These are phyloP conservation scores for Berberis thunbergii DNA, from an alignment of 164 flowering plant genomes.

Conservation along the genomic window DNA sequence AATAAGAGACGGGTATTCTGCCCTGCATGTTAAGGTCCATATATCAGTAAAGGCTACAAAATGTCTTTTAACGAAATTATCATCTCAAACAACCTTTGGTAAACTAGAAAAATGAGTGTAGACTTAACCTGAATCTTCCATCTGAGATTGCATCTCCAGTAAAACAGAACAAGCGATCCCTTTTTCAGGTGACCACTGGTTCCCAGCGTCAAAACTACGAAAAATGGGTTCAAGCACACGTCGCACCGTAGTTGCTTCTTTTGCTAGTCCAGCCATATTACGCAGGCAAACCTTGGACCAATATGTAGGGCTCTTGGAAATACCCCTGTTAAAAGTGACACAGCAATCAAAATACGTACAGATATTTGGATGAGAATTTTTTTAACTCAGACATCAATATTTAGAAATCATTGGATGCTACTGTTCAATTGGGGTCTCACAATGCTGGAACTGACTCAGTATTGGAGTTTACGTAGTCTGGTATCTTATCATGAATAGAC, in stretches of 20 bases:
- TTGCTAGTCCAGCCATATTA: constrained; percentile 64
- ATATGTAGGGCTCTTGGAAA: constrained; percentile 50
- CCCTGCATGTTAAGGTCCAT: constrained; percentile 28
- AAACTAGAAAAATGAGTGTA: neutral
- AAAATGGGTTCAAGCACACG: constrained; percentile 84
- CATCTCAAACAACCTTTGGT: neutral
- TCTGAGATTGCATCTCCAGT: constrained; percentile 43
- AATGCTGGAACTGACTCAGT: constrained; percentile 25
- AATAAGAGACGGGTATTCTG: constrained; percentile 55
- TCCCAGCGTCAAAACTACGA: constrained; percentile 58
- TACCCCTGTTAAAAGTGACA: constrained; percentile 34
- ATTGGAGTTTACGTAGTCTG: constrained; percentile 15
- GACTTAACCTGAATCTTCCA: constrained; percentile 67
- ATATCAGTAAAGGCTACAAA: constrained; percentile 3
- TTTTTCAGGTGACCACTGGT: constrained; percentile 55
- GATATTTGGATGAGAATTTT: neutral
- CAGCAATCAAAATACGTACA: constrained; percentile 1
- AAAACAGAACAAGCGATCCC: constrained; percentile 66
- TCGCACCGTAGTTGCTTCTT: constrained; percentile 72
- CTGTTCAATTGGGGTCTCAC: constrained; percentile 28
- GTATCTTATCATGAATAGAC: constrained; percentile 18
- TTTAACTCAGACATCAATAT: constrained; percentile 1
- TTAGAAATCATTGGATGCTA: neutral
- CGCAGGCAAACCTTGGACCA: constrained; percentile 82
- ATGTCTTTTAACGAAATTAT: neutral